Conservation (phyloP, 2,329 filamentous ascomycete genomes). For the Pseudocercospora fuligena region DNA sequence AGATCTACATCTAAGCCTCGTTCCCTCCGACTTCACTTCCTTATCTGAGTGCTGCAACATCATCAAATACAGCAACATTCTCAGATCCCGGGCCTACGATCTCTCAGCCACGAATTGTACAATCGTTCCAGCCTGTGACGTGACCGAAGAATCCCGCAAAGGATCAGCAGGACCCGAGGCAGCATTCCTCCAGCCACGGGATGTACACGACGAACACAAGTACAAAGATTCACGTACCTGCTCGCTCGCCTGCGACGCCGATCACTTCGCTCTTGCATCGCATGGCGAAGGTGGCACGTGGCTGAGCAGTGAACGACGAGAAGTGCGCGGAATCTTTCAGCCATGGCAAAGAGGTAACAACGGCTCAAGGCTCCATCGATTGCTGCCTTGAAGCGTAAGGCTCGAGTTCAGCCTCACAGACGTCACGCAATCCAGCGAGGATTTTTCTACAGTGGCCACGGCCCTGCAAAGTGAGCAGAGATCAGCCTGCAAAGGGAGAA, state of each 20-base stretch:
- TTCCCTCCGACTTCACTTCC: not conserved
- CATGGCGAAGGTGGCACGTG: constrained; percentile 1
- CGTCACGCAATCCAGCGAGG: no score
- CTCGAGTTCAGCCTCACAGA: not conserved
- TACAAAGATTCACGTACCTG: not conserved
- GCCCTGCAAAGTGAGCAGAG: no score
- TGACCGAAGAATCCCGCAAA: constrained; percentile 7
- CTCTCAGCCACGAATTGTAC: constrained; percentile 1
- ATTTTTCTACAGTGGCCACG: no score
- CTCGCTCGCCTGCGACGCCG: not conserved
- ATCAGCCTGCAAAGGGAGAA: no score
- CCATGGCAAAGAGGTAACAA: not conserved
- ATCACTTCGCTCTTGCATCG: not conserved
- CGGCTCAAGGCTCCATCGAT: not conserved
- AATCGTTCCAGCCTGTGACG: not conserved
- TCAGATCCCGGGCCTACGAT: not conserved
- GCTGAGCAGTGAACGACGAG: constrained; percentile 1
- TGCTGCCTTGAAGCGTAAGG: not conserved
- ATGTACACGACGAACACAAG: not conserved
- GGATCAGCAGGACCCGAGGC: constrained; percentile 8
- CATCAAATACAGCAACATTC: not conserved
- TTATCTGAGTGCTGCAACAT: not conserved
- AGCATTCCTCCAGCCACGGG: not conserved
- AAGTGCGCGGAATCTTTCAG: not conserved
- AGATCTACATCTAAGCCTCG: constrained; percentile 11